Evolutionary conservation across 306 rosid genomes (phyloP).

Genomic region (Delonix regia): DNA sequence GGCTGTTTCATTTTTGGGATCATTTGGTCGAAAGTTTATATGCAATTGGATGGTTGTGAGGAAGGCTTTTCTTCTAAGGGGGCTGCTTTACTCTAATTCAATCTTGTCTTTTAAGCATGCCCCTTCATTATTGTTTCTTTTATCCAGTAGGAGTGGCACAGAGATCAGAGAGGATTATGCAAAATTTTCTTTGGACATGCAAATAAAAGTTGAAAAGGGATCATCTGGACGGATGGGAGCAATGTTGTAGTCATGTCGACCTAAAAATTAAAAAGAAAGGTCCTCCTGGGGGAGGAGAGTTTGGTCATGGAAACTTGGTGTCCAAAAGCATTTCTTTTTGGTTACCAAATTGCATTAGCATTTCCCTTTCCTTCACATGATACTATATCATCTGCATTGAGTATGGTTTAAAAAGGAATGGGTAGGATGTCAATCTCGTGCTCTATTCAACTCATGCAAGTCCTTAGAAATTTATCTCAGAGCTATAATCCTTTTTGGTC

Average conservation of each 20-base stretch:
- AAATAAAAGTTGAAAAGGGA: background rate
- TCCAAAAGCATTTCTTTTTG: background rate
- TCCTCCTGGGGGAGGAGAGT: rapidly evolving
- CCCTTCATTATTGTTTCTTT: too few relatives aligned
- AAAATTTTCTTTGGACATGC: background rate
- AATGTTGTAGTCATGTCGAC: background rate
- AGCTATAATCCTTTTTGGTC: background rate
- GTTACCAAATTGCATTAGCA: background rate
- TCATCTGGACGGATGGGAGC: background rate
- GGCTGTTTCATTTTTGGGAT: too few relatives aligned
- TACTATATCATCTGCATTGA: background rate
- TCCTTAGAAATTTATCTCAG: background rate
- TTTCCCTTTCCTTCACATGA: background rate
- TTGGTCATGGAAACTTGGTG: background rate
- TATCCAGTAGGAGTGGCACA: background rate
- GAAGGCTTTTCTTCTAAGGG: background rate
- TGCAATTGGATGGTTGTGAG: background rate
- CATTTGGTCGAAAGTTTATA: too few relatives aligned
- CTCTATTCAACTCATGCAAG: background rate
- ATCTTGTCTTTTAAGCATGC: too few relatives aligned
- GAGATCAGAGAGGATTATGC: background rate
- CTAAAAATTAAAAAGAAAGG: too few relatives aligned
- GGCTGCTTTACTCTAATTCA: background rate
- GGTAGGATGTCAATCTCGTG: background rate
- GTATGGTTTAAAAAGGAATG: background rate